Conservation (phyloP, 2,329 filamentous ascomycete species). For the Metarhizium album region DNA sequence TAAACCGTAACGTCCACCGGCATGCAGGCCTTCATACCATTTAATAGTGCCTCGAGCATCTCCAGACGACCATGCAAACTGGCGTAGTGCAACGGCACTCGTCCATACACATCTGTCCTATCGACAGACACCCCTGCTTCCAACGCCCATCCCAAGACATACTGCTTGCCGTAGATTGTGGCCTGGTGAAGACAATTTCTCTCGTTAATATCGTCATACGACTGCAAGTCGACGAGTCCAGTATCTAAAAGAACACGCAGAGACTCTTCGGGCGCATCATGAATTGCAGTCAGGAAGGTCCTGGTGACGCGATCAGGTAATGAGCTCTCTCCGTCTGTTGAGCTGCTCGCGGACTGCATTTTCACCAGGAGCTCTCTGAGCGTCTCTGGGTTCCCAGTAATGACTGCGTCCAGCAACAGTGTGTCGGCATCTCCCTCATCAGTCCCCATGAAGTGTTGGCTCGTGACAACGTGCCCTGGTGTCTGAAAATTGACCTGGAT, state of each 20-base stretch:
- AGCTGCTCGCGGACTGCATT: slow-evolving; percentile 45
- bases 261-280: slow-evolving; percentile 69
- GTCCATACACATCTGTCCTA: slow-evolving; percentile 83
- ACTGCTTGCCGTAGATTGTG: slow-evolving; percentile 80
- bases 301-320: slow-evolving; percentile 70
- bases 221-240: slow-evolving; percentile 75
- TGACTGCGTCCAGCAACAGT: slow-evolving; percentile 77
- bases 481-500: slow-evolving; percentile 78
- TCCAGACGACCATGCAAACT: slow-evolving; percentile 86
- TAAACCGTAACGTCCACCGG: slow-evolving; percentile 6
- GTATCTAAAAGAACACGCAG: slow-evolving; percentile 70
- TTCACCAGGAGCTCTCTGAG: slow-evolving; percentile 73
- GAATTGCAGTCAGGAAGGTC: slow-evolving; percentile 82
- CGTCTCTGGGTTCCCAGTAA: slow-evolving; percentile 65
- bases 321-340: slow-evolving; percentile 45
- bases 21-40: slow-evolving; percentile 32
- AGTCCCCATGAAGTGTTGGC: slow-evolving; percentile 55
- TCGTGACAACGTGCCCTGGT: slow-evolving; percentile 54
- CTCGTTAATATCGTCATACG: slow-evolving; percentile 95
- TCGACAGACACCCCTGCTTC: slow-evolving; percentile 63
- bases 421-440: slow-evolving; percentile 87
- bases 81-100: slow-evolving; percentile 89
- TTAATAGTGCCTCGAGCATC: slow-evolving; percentile 66
- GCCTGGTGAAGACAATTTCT: slow-evolving; percentile 93
- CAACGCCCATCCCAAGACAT: slow-evolving; percentile 70